phyloP scores from a whole-genome alignment of 345 rosid species.

The Bretschneidera sinensis region DNA sequence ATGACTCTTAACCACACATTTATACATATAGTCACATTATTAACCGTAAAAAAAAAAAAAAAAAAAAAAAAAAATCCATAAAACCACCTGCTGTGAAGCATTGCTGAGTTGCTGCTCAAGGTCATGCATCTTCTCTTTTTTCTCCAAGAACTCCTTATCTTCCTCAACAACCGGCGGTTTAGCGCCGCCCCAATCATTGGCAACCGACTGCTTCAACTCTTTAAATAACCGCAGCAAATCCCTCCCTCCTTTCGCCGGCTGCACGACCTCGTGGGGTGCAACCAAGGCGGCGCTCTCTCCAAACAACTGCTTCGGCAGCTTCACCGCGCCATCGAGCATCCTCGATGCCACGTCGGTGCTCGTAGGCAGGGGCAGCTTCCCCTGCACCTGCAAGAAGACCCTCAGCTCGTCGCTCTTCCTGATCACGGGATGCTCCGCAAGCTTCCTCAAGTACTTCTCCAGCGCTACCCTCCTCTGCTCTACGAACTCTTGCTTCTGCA shows the following conservation, averaged over 20 bases:
- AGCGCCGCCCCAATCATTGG: conserved; percentile 84
- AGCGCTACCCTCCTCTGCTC: conserved; percentile 87
- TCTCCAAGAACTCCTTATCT: conserved; percentile 87
- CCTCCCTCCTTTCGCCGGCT: conserved; percentile 87
- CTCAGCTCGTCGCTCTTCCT: conserved; percentile 76
- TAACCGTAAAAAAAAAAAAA: neutral
- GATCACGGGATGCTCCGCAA: conserved; percentile 68
- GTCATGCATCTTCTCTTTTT: conserved; percentile 71
- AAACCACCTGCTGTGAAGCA: conserved; percentile 82
- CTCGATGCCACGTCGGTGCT: conserved; percentile 85
- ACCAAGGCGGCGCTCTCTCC: conserved; percentile 53
- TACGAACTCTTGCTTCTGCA: conserved; percentile 96
- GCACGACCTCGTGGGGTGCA: conserved; percentile 75
- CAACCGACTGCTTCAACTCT: conserved; percentile 81
- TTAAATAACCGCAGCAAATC: conserved; percentile 84
- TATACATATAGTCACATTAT: neutral
- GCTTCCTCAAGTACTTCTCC: conserved; percentile 78
- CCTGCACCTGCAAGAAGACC: conserved; percentile 75
- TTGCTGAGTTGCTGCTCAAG: conserved; percentile 88
- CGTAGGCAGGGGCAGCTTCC: conserved; percentile 57
- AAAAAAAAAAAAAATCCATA: neutral
- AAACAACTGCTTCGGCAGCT: conserved; percentile 79
- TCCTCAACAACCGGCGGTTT: conserved; percentile 83
- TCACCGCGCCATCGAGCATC: conserved; percentile 92
- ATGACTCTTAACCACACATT: conserved; percentile 5